Evolutionary conservation across 1,284 basidiomycete genomes (phyloP).

Genomic region (Somion occarium): DNA sequence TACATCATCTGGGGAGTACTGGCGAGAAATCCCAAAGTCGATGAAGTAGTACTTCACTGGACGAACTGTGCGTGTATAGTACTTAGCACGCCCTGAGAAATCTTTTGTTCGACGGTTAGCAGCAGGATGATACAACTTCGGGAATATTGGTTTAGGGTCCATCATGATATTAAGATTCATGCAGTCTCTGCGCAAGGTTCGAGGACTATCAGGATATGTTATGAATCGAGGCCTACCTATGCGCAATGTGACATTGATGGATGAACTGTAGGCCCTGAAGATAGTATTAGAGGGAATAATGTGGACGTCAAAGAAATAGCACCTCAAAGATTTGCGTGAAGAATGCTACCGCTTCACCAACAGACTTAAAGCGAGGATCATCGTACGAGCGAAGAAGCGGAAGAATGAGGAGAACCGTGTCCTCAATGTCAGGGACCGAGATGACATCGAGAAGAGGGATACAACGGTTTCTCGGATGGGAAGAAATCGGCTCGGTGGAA

Average conservation of each 20-base stretch:
- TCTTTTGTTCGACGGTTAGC: neutral
- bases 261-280: conserved; percentile 3
- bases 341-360: conserved; percentile 27
- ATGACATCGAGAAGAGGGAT: conserved; percentile 22
- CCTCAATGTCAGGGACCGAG: conserved; percentile 11
- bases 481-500: conserved; percentile 12
- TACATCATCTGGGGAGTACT: conserved; percentile 10
- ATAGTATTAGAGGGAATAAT: neutral
- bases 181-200: neutral
- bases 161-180: neutral
- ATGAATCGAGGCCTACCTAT: neutral
- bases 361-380: conserved; percentile 20
- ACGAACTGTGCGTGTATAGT: neutral
- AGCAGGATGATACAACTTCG: neutral
- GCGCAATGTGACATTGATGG: conserved; percentile 1
- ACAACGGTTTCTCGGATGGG: conserved; percentile 24
- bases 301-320: neutral
- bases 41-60: conserved; percentile 1
- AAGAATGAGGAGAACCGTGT: conserved; percentile 21
- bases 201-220: neutral
- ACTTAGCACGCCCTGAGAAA: neutral
- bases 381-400: conserved; percentile 19
- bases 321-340: conserved; percentile 27
- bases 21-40: conserved; percentile 11
- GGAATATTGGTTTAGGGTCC: neutral